A percentile compares a stretch with the other conserved stretches of the same genome.
Evolutionary conservation across 2,329 filamentous ascomycete genomes (phyloP).

Genomic region (Xylaria sp.): DNA sequence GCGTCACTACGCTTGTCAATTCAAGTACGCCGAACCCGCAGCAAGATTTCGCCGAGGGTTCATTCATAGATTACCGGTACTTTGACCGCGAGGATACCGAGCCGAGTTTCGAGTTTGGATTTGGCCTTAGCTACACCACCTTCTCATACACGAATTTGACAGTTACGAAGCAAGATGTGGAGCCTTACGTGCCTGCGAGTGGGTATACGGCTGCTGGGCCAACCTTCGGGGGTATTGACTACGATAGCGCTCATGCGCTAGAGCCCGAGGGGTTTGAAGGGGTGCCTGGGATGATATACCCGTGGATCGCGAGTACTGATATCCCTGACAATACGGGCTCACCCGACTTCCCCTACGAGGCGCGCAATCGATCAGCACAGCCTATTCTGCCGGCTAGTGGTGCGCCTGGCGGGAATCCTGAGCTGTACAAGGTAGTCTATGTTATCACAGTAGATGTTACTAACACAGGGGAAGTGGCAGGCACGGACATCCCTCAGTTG

Average conservation of each 20-base stretch:
- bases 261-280: constrained; percentile 60
- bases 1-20: constrained; percentile 68
- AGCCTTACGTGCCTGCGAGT: constrained; percentile 60
- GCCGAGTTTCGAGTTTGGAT: constrained; percentile 81
- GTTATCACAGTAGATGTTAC: constrained; percentile 68
- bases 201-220: constrained; percentile 69
- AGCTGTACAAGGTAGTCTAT: constrained; percentile 72
- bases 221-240: constrained; percentile 59
- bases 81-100: constrained; percentile 70
- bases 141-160: constrained; percentile 74
- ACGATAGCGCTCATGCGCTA: constrained; percentile 31
- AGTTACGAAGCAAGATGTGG: constrained; percentile 53
- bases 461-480: constrained; percentile 69
- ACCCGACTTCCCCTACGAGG: constrained; percentile 62
- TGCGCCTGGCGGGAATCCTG: constrained; percentile 67
- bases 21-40: constrained; percentile 69
- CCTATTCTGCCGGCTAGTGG: constrained; percentile 55
- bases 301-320: constrained; percentile 68
- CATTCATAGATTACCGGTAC: constrained; percentile 80
- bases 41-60: constrained; percentile 74
- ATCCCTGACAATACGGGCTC: constrained; percentile 52
- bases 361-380: constrained; percentile 63
- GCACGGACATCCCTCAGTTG: constrained; percentile 77
- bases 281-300: constrained; percentile 66
- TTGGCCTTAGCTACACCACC: constrained; percentile 80